Evolutionary conservation across 2,329 filamentous ascomycete genomes (phyloP), one percentile per base, ranked within the genome.

Genomic region (Fusarium subtropicale): DNA sequence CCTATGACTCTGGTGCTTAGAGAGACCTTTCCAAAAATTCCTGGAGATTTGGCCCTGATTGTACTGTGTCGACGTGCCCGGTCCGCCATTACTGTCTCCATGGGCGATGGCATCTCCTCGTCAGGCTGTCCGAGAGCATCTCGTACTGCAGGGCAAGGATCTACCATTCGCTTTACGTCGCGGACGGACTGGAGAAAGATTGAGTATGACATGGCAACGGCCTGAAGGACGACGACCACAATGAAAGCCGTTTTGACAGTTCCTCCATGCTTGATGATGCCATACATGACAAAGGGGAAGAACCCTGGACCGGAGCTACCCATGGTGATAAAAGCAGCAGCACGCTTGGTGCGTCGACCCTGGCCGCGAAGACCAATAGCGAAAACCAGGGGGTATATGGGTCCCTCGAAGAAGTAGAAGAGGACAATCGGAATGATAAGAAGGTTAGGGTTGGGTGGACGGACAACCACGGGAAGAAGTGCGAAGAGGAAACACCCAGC

Each of bases 321-420:
- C 76, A 90, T 92, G 3, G 94, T 92, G 68, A 97, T 90, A 77
- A 88, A 92, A 2, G 91, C 91, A 0, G 91, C 90, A 0, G 91
- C 92, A 48, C 90, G 86, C 80, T 97, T 97, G 6, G 91, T 94
- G 69, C 92, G 86, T n/a, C 87, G 86, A 0, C 93, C 93, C 51
- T 97, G 87, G 1, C 93, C 93, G 4, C 92, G 88, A 62, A 97
- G 89, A 5, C 91, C 92, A 15, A 96, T 85, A 5, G 92, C 89
- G 71, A 94, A 93, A 63, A 96, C 90, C 3, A 94, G 89, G 0
- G 94, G 93, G 84, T 92, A 97, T 71, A 93, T 88, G 53, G 93
- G 92, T 0, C 90, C 92, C 77, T 95, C 92, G 74, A 92, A 93
- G 78, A 97, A 93, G 69, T 93, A 90, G 68, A 92, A 91, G 30